These are phyloP conservation scores for Aureobasidium subglaciale DNA, from an alignment of 2,329 filamentous ascomycete species.

Conservation along the genomic window DNA sequence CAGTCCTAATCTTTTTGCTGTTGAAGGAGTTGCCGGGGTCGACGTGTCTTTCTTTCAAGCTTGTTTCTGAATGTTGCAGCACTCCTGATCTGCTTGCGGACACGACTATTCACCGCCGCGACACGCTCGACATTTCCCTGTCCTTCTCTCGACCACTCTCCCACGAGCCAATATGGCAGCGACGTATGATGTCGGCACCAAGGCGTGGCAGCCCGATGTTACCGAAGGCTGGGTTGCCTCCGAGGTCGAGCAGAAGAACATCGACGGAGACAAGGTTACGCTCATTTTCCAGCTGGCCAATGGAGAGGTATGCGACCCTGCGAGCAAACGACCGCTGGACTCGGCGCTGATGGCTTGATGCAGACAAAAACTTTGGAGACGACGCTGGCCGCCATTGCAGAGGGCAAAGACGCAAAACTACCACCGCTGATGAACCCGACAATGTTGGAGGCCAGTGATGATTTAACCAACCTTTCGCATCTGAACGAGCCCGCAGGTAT, in stretches of 20 bases:
- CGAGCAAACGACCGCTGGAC: neutral
- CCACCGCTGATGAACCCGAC: conserved; percentile 96
- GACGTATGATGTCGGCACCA: conserved; percentile 90
- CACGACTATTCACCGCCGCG: neutral
- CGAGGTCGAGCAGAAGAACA: conserved; percentile 78
- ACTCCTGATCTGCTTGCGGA: conserved; percentile 10
- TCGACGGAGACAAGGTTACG: conserved; percentile 78
- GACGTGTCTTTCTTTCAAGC: neutral
- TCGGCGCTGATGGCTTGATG: neutral
- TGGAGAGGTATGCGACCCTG: conserved; percentile 63
- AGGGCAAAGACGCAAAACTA: conserved; percentile 68
- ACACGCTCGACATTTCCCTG: neutral
- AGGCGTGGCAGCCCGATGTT: conserved; percentile 95
- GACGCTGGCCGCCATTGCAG: conserved; percentile 66
- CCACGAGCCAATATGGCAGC: conserved; percentile 62
- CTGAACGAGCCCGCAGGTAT: conserved; percentile 94
- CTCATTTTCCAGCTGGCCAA: conserved; percentile 85
- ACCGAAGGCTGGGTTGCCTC: conserved; percentile 97
- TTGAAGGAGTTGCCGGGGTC: conserved; percentile 4
- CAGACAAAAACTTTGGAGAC: conserved; percentile 77
- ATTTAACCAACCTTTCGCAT: conserved; percentile 94
- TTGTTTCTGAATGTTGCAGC: neutral
- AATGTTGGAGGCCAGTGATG: conserved; percentile 97
- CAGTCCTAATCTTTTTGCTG: conserved; percentile 6
- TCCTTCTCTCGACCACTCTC: neutral